Evolutionary conservation across 2,329 filamentous ascomycete species (phyloP).

Genomic region (Penicillium frequentans): DNA sequence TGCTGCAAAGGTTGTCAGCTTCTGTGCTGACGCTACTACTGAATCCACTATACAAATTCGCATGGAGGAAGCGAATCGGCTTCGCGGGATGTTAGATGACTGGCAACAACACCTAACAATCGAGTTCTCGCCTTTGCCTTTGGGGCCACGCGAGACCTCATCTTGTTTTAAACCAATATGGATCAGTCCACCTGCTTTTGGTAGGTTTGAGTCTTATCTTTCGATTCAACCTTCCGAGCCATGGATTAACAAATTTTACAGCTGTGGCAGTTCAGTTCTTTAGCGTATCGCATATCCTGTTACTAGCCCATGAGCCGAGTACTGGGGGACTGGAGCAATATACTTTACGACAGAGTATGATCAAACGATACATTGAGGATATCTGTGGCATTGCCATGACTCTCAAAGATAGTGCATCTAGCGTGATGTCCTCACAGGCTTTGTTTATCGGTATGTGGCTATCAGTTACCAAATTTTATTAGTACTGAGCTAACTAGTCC

Average conservation of each 20-base stretch:
- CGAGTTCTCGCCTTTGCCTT: slow-evolving; percentile 26
- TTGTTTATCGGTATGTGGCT: slow-evolving; percentile 22
- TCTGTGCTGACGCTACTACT: slow-evolving; percentile 14
- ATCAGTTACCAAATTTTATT: not conserved
- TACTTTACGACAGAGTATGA: slow-evolving; percentile 15
- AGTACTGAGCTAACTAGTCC: not conserved
- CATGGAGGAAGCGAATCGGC: slow-evolving; percentile 14
- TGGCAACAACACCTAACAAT: slow-evolving; percentile 26
- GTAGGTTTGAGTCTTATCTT: slow-evolving; percentile 4
- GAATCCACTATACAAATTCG: slow-evolving; percentile 12
- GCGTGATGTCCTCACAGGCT: slow-evolving; percentile 26
- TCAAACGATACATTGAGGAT: slow-evolving; percentile 19
- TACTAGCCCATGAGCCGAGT: slow-evolving; percentile 22
- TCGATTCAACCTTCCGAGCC: not conserved
- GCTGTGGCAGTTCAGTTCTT: slow-evolving; percentile 25
- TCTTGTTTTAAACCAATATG: slow-evolving; percentile 20
- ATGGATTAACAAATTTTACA: not conserved
- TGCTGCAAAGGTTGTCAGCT: slow-evolving; percentile 23
- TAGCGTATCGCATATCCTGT: slow-evolving; percentile 20
- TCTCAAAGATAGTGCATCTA: slow-evolving; percentile 24
- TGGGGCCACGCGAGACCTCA: not conserved
- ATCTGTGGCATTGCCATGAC: slow-evolving; percentile 28
- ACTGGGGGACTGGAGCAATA: slow-evolving; percentile 21
- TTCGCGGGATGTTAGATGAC: slow-evolving; percentile 23
- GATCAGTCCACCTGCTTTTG: slow-evolving; percentile 27